Evolutionary conservation across 805 yeast species (phyloP), one percentile per base, ranked within the genome.

Genomic region (Jamesozyma lodderae): DNA sequence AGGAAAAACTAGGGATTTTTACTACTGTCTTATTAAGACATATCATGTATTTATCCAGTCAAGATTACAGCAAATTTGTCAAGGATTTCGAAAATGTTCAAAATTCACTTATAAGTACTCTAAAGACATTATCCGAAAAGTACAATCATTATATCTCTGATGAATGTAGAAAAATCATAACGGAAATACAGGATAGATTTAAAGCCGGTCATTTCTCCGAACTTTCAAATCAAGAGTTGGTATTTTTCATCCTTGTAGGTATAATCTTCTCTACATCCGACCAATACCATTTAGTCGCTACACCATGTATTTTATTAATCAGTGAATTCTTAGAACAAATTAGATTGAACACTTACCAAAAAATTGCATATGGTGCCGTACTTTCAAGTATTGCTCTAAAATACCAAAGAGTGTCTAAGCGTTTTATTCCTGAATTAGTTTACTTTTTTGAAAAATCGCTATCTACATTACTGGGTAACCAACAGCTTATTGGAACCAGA

Each of bases 181-280:
- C 53, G 26, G 66, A 65, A n/a, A 66, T 79, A 17, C 87, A 78
- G 54, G 60, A 57, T 24, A 68, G 80, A 43, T 67, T 81, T 20
- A 53, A 62, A 35, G 51, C 53, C 11, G 49, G 51, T 7, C 48
- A 54, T 23, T 68, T 65, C 42, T 68, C 72, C 22, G 60, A 56
- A 31, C 48, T 62, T 13, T 63, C 73, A 3, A 45, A 44, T 13
- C 41, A 52, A 1, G 95, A 87, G 53, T 60, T 86, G 41, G 60
- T 84, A 5, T 73, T 81, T 42, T 83, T 80, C 52, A 68, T 77
- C 0, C 50, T 86, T 4, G 68, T 88, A 41, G 96, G 96, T 6
- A 67, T 71, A 38, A 56, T 87, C 4, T 92, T 82, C 55, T 88
- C 98, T 0, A 86, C 96, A 1, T 92, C 98, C 0, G 99, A 92